phyloP scores from a whole-genome alignment of 495 filamentous ascomycete species.

The Penicillium dipodomyicola region DNA sequence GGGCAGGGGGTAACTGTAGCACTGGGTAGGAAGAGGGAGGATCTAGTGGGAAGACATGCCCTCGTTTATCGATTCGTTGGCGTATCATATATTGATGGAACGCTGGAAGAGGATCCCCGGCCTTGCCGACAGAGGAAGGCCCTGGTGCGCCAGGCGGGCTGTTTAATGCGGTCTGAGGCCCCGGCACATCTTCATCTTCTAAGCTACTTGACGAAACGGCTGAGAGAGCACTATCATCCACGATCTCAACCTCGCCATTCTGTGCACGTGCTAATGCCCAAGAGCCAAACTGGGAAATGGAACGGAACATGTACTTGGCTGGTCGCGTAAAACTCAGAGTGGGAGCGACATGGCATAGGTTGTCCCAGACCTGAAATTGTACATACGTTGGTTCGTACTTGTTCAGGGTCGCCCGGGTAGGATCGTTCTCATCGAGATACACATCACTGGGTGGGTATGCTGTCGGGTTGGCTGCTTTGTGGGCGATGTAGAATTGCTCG shows the following conservation, averaged over 20 bases:
- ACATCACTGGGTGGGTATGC: constrained; percentile 67
- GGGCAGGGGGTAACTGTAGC: constrained; percentile 56
- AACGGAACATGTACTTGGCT: constrained; percentile 90
- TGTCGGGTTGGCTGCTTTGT: constrained; percentile 82
- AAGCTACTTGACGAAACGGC: constrained; percentile 62
- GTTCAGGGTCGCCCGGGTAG: constrained; percentile 50
- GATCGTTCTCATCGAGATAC: constrained; percentile 62
- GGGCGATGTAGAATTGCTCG: constrained; percentile 92
- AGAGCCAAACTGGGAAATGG: constrained; percentile 85
- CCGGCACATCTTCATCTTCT: constrained; percentile 32
- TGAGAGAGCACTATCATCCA: constrained; percentile 73
- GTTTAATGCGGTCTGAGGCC: constrained; percentile 24
- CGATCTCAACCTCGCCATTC: constrained; percentile 71
- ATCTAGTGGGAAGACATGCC: constrained; percentile 64
- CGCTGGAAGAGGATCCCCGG: constrained; percentile 75
- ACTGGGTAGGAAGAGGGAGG: constrained; percentile 58
- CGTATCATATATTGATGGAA: constrained; percentile 88
- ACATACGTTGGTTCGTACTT: constrained; percentile 82
- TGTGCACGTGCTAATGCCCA: constrained; percentile 87
- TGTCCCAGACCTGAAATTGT: constrained; percentile 95
- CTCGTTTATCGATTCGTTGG: constrained; percentile 76
- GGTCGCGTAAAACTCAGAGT: constrained; percentile 90
- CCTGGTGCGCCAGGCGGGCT: constrained; percentile 17
- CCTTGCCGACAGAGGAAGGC: constrained; percentile 61
- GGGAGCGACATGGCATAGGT: constrained; percentile 87